Evolutionary conservation across 164 flowering plant species (phyloP), one percentile per base, ranked within the genome.

Genomic region (Litsea cubeba): DNA sequence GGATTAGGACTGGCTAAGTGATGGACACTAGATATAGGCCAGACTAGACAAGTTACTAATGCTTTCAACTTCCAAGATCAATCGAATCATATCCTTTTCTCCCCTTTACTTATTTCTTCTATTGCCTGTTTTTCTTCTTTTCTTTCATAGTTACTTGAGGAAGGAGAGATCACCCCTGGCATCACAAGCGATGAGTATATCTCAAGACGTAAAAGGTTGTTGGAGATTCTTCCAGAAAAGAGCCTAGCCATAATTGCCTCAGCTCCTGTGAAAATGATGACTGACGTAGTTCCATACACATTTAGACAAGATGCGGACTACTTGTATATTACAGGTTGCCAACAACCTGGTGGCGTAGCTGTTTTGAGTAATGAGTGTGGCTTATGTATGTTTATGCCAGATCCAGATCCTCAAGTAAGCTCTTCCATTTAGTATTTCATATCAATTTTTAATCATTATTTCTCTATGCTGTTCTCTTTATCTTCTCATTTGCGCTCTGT

Each of bases 371-470:
- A 87, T 74, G 92, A 91, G 1, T 82, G 81, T 84, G 99, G 99
- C 74, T 84, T 95, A 75, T 95, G 97, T 88, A 95, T 95, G 98
- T 95, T 95, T 89, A 93, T 95, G 99, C 97, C 95, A 63, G 95
- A 92, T 81, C 65, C 88, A 25, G 80, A 76, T 68, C 83, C 83
- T 77, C 85, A 88, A 49, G 97, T 94, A 90, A 46, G 70, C 12
- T 26, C 49, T 65, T 67, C 30, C n/a, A 10, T 54, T 10, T 28
- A 7, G 24, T n/a, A 17, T 22, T 32, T 40, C 23, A 15, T 12
- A 26, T 5, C 23, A 62, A 11, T 40, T 30, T 30, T 30, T 72
- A 11, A 46, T 49, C 23, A 22, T 63, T 63, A 6, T 23, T 12
- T 40, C n/a, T 6, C 30, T 23, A 23, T 70, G 12, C 24, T 51